Evolutionary conservation across 2,329 filamentous ascomycete species (phyloP), one percentile per base, ranked within the genome.

Genomic region (Diatrype stigma): DNA sequence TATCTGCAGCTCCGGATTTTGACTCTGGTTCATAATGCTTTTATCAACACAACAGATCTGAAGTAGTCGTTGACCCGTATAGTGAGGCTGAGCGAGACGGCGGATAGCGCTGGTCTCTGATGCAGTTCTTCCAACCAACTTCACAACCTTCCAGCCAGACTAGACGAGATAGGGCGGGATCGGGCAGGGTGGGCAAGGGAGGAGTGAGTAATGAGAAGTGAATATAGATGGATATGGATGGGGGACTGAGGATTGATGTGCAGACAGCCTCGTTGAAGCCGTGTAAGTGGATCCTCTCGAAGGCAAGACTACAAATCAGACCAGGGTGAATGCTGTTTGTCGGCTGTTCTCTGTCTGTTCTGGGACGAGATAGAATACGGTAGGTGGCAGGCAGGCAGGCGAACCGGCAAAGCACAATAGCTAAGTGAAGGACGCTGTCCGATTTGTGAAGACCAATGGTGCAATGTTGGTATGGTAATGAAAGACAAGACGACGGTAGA

Each of bases 1-100:
- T 51, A 65, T 63, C 53, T 61, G 59, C 50, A 56, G 57, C 51
- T 65, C 57, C 35, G 57, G 58, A 42, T 60, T 56, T 26, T 53
- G 52, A 53, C 48, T 50, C 46, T 56, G 56, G 54, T 53, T 60
- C 62, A 66, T 66, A 56, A 54, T 52, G 59, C 22, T 49, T 55
- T 48, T 48, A 49, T 22, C 22, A 10, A 44, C 19, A 44, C 22
- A 10, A 44, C 19, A 44, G 14, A 44, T 30, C 10, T 30, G 51
- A 44, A 50, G 48, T 52, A 51, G 48, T 56, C 47, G 49, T 51
- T 49, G 46, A 30, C 40, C 42, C 44, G 16, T 45, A 48, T 42
- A 51, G 51, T 47, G 49, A 46, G 55, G 48, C 53, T 54, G 50
- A 47, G 51, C 47, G 51, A 40, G 37, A 55, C 44, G 49, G 50